Evolutionary conservation across 495 filamentous ascomycete genomes (phyloP).

Genomic region (Bryoglossum gracile): DNA sequence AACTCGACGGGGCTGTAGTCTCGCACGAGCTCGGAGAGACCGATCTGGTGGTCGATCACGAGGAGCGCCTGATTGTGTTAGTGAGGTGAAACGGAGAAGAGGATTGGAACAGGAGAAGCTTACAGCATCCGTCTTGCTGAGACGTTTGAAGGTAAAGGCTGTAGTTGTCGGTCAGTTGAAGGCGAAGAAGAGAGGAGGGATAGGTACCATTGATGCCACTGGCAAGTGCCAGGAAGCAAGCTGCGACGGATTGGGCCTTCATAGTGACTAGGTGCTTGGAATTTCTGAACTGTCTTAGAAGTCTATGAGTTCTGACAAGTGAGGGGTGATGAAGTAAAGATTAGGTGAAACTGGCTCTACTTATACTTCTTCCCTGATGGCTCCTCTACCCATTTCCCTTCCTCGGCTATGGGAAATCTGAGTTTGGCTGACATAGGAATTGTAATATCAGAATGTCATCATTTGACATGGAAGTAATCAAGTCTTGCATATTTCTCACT

Average conservation of each 20-base stretch:
- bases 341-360: too few relatives aligned
- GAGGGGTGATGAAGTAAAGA: too few relatives aligned
- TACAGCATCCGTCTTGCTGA: slow-evolving; percentile 53
- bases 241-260: background rate
- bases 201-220: background rate
- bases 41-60: slow-evolving; percentile 66
- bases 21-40: slow-evolving; percentile 56
- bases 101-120: slow-evolving; percentile 6
- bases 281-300: background rate
- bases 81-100: background rate
- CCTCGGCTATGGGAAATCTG: too few relatives aligned
- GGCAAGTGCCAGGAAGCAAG: background rate
- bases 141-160: slow-evolving; percentile 31
- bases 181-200: background rate
- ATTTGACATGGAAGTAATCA: background rate
- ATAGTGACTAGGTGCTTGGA: background rate
- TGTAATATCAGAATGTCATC: too few relatives aligned
- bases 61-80: slow-evolving; percentile 44
- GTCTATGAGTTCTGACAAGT: too few relatives aligned
- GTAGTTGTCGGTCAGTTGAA: background rate
- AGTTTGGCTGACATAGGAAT: too few relatives aligned
- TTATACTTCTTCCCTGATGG: too few relatives aligned
- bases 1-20: slow-evolving; percentile 57
- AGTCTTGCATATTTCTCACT: background rate
- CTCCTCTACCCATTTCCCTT: too few relatives aligned